phyloP scores from a whole-genome alignment of 495 filamentous ascomycete genomes.

The Beverwykella pulmonaria region DNA sequence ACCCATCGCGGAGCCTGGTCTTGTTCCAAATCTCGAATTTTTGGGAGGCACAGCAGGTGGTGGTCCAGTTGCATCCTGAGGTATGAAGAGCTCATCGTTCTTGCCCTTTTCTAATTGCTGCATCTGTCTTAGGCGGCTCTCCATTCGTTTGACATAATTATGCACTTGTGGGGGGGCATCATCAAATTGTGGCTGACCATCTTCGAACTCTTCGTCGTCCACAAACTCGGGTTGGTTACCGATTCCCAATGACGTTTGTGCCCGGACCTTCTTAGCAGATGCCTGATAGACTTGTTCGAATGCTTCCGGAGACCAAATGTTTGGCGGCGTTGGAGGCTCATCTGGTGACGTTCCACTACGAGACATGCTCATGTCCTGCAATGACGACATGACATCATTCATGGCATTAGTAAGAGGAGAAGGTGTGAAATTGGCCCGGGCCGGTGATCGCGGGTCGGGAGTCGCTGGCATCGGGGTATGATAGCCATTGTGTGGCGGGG shows the following conservation, averaged over 20 bases:
- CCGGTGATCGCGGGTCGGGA: conserved; percentile 37
- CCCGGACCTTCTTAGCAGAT: conserved; percentile 52
- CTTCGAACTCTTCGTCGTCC: conserved; percentile 18
- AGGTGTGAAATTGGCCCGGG: conserved; percentile 73
- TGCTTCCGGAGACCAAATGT: conserved; percentile 90
- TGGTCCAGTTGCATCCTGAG: conserved; percentile 38
- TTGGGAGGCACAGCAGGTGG: conserved; percentile 52
- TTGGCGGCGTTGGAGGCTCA: conserved; percentile 54
- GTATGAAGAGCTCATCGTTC: conserved; percentile 46
- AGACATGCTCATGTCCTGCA: conserved; percentile 81
- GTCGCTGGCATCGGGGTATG: conserved; percentile 66
- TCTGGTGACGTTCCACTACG: conserved; percentile 55
- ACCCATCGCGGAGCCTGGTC: conserved; percentile 59
- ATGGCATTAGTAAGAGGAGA: conserved; percentile 91
- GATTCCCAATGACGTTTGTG: conserved; percentile 74
- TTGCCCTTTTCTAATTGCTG: conserved; percentile 59
- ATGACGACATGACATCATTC: conserved; percentile 96
- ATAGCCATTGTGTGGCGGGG: conserved; percentile 47
- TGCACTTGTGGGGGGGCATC: conserved; percentile 70
- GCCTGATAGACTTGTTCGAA: conserved; percentile 65
- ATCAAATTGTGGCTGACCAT: conserved; percentile 39
- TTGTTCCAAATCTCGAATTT: conserved; percentile 43
- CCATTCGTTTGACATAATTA: conserved; percentile 89
- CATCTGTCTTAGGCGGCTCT: conserved; percentile 72
- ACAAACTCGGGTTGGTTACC: conserved; percentile 49